Conservation (phyloP, 2,329 filamentous ascomycete species). For the Exophiala sp. region DNA sequence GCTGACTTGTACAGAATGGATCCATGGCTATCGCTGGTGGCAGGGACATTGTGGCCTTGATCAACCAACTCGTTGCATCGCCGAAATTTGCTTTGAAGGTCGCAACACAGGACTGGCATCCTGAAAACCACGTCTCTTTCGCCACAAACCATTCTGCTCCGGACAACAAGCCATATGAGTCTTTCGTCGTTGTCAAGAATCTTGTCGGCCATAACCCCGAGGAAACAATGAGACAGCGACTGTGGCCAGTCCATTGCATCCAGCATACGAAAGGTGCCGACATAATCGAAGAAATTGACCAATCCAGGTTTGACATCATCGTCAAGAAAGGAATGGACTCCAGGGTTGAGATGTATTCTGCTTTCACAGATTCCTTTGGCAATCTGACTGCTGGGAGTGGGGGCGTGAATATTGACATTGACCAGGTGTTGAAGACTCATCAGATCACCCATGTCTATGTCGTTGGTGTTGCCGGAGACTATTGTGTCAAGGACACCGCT, state of each 20-base stretch:
- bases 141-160: conserved; percentile 68
- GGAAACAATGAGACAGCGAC: conserved; percentile 57
- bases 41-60: conserved; percentile 62
- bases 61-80: conserved; percentile 71
- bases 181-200: conserved; percentile 57
- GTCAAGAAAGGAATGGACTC: conserved; percentile 74
- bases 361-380: conserved; percentile 77
- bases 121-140: conserved; percentile 79
- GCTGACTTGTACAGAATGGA: conserved; percentile 58
- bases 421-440: conserved; percentile 52
- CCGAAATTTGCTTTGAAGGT: conserved; percentile 68
- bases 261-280: conserved; percentile 68
- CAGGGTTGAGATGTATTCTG: conserved; percentile 88
- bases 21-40: conserved; percentile 76
- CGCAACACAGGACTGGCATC: conserved; percentile 93
- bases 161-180: conserved; percentile 65
- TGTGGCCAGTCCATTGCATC: conserved; percentile 93
- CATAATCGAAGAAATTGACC: conserved; percentile 69
- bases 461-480: conserved; percentile 83
- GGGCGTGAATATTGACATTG: conserved; percentile 57
- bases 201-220: conserved; percentile 33
- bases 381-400: conserved; percentile 38
- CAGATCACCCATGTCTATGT: conserved; percentile 76
- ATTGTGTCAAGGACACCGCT: conserved; percentile 80
- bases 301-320: conserved; percentile 57